Percentiles rank a stretch among this genome's conserved stretches.
These are phyloP conservation scores for Kodamaea neixiangensis DNA, from an alignment of 805 yeast species.

Conservation along the genomic window DNA sequence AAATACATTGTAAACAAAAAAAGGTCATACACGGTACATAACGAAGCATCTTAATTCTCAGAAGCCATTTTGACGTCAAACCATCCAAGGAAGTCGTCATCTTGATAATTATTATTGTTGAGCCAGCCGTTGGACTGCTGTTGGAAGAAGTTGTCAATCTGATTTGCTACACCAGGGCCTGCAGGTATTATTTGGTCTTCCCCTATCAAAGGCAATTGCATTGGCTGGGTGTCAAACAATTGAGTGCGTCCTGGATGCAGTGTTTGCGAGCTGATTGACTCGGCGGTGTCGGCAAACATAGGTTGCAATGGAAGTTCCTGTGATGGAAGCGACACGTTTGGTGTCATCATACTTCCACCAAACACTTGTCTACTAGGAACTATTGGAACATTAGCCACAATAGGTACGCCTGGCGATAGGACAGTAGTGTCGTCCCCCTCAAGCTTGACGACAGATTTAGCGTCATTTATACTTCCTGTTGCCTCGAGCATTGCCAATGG, in stretches of 20 bases:
- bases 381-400: not conserved
- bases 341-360: not conserved
- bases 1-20: not conserved
- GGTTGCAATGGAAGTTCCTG: conserved; percentile 9
- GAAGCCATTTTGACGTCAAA: conserved; percentile 64
- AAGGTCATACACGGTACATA: conserved; percentile 1
- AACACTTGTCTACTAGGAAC: not conserved
- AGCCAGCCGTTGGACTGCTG: conserved; percentile 87
- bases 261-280: not conserved
- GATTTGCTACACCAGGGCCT: conserved; percentile 25
- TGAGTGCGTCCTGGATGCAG: conserved; percentile 2
- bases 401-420: not conserved
- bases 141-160: conserved; percentile 65
- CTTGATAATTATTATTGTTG: conserved; percentile 55
- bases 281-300: conserved; percentile 7
- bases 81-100: conserved; percentile 93
- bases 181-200: conserved; percentile 15
- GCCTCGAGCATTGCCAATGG: conserved; percentile 75
- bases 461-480: conserved; percentile 61
- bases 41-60: conserved; percentile 2
- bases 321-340: conserved; percentile 3
- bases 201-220: not conserved
- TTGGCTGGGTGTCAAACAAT: not conserved
- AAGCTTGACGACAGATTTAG: not conserved
- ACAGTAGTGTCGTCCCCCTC: conserved; percentile 1